phyloP scores from a whole-genome alignment of 2,329 filamentous ascomycete species.

The Cercospora janseana region DNA sequence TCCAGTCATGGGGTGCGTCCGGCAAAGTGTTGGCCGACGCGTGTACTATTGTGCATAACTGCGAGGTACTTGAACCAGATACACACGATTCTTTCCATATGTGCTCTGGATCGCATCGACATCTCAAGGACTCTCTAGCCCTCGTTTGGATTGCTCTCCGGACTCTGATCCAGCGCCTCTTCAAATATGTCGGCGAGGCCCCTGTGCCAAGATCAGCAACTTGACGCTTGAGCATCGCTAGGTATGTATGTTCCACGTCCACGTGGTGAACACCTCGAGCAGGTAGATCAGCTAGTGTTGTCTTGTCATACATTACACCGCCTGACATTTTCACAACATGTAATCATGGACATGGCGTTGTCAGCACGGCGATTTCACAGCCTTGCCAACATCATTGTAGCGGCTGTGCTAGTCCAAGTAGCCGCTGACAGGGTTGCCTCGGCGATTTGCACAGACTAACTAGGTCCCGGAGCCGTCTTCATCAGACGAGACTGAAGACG shows the following conservation, averaged over 20 bases:
- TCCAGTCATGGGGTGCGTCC: conserved; percentile 12
- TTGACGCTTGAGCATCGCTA: too few species aligned
- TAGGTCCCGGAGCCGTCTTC: too few species aligned
- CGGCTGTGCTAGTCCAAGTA: background rate
- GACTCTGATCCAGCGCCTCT: background rate
- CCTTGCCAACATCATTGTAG: background rate
- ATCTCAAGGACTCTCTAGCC: background rate
- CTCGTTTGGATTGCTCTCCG: background rate
- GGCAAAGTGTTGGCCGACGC: conserved; percentile 18
- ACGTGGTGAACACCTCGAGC: too few species aligned
- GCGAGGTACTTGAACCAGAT: conserved; percentile 1
- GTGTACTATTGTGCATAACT: conserved; percentile 34
- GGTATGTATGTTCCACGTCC: too few species aligned
- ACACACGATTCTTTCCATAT: conserved; percentile 6
- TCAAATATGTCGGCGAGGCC: too few species aligned
- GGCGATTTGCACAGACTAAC: conserved; percentile 2
- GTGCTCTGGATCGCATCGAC: background rate
- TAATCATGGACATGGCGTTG: background rate
- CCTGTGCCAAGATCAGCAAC: too few species aligned
- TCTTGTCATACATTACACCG: too few species aligned
- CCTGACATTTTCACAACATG: too few species aligned
- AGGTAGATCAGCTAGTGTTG: too few species aligned
- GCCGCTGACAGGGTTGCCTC: background rate
- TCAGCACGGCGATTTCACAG: conserved; percentile 2
- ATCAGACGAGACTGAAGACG: background rate